A percentile compares a stretch with the other conserved stretches of the same genome.
Evolutionary conservation across 2,329 filamentous ascomycete species (phyloP).

Genomic region (Metarhizium humberi): DNA sequence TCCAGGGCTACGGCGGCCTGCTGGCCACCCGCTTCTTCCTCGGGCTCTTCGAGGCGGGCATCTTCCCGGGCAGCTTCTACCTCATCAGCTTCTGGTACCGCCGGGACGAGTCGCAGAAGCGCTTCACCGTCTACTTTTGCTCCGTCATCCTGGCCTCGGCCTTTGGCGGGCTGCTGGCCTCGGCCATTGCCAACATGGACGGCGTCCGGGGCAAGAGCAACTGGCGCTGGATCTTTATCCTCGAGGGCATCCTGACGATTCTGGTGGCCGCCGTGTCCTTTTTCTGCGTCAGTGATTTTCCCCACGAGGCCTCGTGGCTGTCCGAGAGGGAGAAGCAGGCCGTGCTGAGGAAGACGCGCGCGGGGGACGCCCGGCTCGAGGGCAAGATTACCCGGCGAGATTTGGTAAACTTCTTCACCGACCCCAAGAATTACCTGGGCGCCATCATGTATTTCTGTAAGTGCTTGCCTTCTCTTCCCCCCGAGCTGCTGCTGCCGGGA

Average conservation of each 20-base stretch:
- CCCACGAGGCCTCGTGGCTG: slow-evolving; percentile 60
- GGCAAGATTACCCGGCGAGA: slow-evolving; percentile 12
- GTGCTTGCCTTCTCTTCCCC: not conserved
- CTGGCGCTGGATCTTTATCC: slow-evolving; percentile 22
- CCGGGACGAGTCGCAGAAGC: slow-evolving; percentile 24
- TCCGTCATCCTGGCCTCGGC: slow-evolving; percentile 58
- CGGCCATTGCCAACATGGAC: slow-evolving; percentile 55
- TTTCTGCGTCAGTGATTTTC: slow-evolving; percentile 68
- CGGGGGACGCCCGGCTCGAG: slow-evolving; percentile 35
- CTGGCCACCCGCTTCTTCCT: slow-evolving; percentile 12
- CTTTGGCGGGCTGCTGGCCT: slow-evolving; percentile 58
- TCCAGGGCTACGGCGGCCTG: slow-evolving; percentile 11
- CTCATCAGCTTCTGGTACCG: slow-evolving; percentile 60
- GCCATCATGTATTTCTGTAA: slow-evolving; percentile 35
- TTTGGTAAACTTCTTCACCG: slow-evolving; percentile 57
- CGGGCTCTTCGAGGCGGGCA: slow-evolving; percentile 21
- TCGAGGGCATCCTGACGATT: slow-evolving; percentile 58
- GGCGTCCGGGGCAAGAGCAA: slow-evolving; percentile 41
- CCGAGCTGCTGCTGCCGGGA: not conserved
- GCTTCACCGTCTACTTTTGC: slow-evolving; percentile 55
- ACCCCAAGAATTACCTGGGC: slow-evolving; percentile 60
- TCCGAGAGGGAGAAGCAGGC: slow-evolving; percentile 43
- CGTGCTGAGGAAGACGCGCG: slow-evolving; percentile 23
- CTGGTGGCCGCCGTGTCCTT: slow-evolving; percentile 54
- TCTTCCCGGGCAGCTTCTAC: slow-evolving; percentile 47